Percentiles rank a stretch among this genome's conserved stretches.
These are phyloP conservation scores for Xylaria bambusicola DNA, from an alignment of 495 filamentous ascomycete species.

Conservation along the genomic window DNA sequence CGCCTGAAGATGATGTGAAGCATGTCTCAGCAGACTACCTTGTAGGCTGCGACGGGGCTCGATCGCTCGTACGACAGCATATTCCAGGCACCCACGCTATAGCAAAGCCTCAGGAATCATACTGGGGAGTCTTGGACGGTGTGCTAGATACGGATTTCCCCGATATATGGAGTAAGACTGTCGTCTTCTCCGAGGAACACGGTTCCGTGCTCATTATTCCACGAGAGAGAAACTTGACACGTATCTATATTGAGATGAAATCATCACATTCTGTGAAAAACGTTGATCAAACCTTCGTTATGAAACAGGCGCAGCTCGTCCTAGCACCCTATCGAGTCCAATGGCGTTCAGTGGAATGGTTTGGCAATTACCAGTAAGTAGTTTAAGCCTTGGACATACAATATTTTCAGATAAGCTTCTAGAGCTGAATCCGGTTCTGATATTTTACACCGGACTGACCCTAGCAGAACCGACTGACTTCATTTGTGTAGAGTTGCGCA, in stretches of 20 bases:
- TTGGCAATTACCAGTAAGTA: constrained; percentile 54
- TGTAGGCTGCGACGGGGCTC: constrained; percentile 56
- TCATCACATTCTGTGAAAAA: constrained; percentile 49
- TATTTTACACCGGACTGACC: too few relatives aligned
- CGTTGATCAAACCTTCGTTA: constrained; percentile 63
- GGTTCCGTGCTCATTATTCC: constrained; percentile 70
- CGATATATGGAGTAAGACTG: constrained; percentile 69
- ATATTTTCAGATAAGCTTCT: not conserved
- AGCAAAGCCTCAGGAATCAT: constrained; percentile 61
- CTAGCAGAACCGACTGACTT: too few relatives aligned
- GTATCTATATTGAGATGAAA: constrained; percentile 69
- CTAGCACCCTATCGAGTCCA: constrained; percentile 62
- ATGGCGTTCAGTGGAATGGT: constrained; percentile 66
- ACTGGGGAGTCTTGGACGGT: constrained; percentile 73
- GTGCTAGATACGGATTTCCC: constrained; percentile 69
- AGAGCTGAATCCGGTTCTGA: too few relatives aligned
- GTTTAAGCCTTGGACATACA: not conserved
- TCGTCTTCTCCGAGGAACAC: constrained; percentile 57
- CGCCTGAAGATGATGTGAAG: constrained; percentile 38
- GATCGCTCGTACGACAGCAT: constrained; percentile 55
- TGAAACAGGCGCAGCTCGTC: constrained; percentile 61
- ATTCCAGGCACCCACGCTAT: constrained; percentile 59
- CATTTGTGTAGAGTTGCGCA: constrained; percentile 56
- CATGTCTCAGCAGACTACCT: constrained; percentile 49
- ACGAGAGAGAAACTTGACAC: constrained; percentile 66